Evolutionary conservation across 495 filamentous ascomycete species (phyloP).

Genomic region (Glonium stellatum): DNA sequence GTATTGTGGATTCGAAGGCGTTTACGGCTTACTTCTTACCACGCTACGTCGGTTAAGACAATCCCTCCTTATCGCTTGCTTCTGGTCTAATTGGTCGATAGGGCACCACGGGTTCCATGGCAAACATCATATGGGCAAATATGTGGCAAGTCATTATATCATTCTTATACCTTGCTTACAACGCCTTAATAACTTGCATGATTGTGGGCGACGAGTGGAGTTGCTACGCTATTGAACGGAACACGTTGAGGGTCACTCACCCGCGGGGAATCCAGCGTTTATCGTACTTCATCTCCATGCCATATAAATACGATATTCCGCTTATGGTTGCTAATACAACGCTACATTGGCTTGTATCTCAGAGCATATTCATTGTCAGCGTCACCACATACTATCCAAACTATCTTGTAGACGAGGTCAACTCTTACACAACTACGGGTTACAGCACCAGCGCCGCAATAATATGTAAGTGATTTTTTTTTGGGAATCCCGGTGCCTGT

Average conservation of each 20-base stretch:
- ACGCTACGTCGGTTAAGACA: too few relatives aligned
- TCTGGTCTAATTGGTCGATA: neutral
- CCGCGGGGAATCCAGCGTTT: conserved; percentile 4
- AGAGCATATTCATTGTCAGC: conserved; percentile 19
- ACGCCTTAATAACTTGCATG: conserved; percentile 13
- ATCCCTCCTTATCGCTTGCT: too few relatives aligned
- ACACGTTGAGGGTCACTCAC: conserved; percentile 10
- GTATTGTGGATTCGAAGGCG: too few relatives aligned
- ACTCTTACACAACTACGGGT: too few relatives aligned
- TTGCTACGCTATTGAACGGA: conserved; percentile 4
- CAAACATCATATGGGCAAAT: conserved; percentile 11
- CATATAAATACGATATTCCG: conserved; percentile 9
- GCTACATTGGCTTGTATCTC: conserved; percentile 18
- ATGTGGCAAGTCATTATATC: conserved; percentile 12
- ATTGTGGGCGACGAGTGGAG: conserved; percentile 9
- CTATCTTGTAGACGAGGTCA: too few relatives aligned
- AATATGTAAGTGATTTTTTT: too few relatives aligned
- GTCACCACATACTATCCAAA: conserved; percentile 7
- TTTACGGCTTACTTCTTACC: too few relatives aligned
- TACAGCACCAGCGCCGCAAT: too few relatives aligned
- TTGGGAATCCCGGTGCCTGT: too few relatives aligned
- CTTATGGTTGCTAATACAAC: conserved; percentile 5
- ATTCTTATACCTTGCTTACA: conserved; percentile 9
- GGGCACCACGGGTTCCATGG: neutral
- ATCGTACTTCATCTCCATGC: conserved; percentile 12